Base-by-base conservation (phyloP, 192 early-diverging fungal genomes). In the Coemansia sp. region DNA sequence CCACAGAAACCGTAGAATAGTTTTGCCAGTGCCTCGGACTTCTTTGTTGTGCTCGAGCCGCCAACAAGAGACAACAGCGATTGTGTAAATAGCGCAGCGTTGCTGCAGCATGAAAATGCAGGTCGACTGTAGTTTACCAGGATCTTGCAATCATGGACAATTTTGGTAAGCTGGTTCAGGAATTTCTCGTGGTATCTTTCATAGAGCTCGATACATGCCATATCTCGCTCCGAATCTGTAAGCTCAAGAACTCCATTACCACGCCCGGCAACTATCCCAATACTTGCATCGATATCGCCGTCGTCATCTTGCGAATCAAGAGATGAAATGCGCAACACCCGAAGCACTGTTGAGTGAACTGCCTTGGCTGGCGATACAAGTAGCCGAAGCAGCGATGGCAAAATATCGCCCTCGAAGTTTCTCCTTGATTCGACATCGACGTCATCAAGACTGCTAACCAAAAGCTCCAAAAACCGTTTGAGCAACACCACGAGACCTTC, bases 1-100 rank as follows among this genome's bases (percentile, higher is more conserved):
- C 64, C 63, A 54, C 76, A 79, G 26, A 79, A 69, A 2, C 64
- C 71, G 49, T 73, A 79, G 24, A 79, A 79, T 65, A 79, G 56
- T 58, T 54, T 31, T 3, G 71, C 76, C 50, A 79, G 54, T 5
- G 70, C 60, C 56, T 79, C 71, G 5, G 71, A 60, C 21, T 52
- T 55, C 5, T 62, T 19, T 4, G 64, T 14, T 0, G 52, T 52
- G 30, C 32, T 62, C 51, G 56, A 53, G 7, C 63, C 60, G 60
- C 62, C 56, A 24, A 69, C 61, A 0, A 64, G 60, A 3, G 67
- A 63, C 25, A 79, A 54, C 0, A 59, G 48, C 23, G 76, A 73
- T 7, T 71, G 71, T 14, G 60, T 65, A 23, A 67, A 52, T 27
- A 73, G 53, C 18, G 76, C 76, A 7, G 62, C 23, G 47, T 69